Conservation (phyloP, 1,284 basidiomycete genomes). For the Apiotrichum brassicae region DNA sequence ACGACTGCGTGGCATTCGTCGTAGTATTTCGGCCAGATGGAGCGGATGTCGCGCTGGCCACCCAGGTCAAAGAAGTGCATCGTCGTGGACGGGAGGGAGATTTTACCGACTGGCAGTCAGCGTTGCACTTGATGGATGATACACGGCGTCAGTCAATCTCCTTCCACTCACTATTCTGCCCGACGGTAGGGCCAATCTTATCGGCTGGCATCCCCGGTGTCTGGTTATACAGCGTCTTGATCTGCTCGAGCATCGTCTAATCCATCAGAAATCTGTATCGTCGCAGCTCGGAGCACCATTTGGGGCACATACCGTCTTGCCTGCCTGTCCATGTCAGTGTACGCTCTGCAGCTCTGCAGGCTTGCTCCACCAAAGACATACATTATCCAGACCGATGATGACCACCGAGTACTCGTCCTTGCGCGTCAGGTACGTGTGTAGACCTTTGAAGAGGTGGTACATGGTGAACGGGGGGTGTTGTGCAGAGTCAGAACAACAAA, state of each 20-base stretch:
- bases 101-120: conserved; percentile 85
- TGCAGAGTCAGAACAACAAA: not conserved
- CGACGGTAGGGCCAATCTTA: conserved; percentile 88
- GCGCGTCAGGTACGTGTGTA: conserved; percentile 80
- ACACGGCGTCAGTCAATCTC: too few species aligned
- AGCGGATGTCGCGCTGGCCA: conserved; percentile 81
- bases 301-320: conserved; percentile 74
- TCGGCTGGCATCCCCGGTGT: conserved; percentile 74
- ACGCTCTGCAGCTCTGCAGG: too few species aligned
- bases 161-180: conserved; percentile 72
- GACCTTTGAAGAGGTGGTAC: conserved; percentile 85
- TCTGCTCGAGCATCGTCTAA: conserved; percentile 81
- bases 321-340: conserved; percentile 51
- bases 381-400: conserved; percentile 65
- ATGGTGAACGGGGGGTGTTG: conserved; percentile 37
- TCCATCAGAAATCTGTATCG: too few species aligned
- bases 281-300: too few species aligned
- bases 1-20: conserved; percentile 90
- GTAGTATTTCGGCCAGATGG: conserved; percentile 89
- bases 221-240: conserved; percentile 83
- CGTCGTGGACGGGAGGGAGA: conserved; percentile 80
- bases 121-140: too few species aligned
- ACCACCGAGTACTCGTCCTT: conserved; percentile 92
- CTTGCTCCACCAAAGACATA: too few species aligned
- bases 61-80: conserved; percentile 93